phyloP scores from a whole-genome alignment of 2,329 filamentous ascomycete genomes.

The Anisogramma anomala region DNA sequence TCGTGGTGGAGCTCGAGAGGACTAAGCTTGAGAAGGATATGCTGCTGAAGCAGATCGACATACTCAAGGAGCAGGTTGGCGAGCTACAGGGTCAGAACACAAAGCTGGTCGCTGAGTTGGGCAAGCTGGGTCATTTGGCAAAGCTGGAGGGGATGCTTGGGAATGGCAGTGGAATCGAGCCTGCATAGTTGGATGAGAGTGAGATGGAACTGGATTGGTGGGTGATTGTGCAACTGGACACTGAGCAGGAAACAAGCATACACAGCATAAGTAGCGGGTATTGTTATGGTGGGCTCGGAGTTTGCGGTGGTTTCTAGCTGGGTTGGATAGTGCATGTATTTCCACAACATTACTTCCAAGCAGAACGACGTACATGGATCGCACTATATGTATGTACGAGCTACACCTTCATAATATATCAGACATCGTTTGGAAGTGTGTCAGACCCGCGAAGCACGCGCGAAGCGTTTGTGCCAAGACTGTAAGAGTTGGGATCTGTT shows the following conservation, averaged over 20 bases:
- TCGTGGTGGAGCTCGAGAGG: slow-evolving; percentile 42
- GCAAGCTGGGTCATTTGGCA: slow-evolving; percentile 25
- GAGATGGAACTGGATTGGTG: slow-evolving; percentile 2
- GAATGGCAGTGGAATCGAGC: neutral
- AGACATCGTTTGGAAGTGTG: too few species aligned
- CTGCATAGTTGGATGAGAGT: neutral
- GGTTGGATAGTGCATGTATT: neutral
- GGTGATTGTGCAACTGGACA: neutral
- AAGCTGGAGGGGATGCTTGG: neutral
- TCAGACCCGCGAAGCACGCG: too few species aligned
- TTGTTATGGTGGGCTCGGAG: neutral
- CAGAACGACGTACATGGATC: too few species aligned
- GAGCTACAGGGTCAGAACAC: slow-evolving; percentile 51
- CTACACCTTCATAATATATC: too few species aligned
- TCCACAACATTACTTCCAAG: too few species aligned
- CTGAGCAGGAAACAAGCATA: neutral
- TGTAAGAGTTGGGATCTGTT: too few species aligned
- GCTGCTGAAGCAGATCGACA: slow-evolving; percentile 39
- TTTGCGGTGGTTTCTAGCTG: neutral
- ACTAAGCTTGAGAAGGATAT: slow-evolving; percentile 39
- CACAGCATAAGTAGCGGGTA: neutral
- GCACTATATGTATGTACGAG: too few species aligned
- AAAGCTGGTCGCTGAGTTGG: slow-evolving; percentile 41
- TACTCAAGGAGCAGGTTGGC: slow-evolving; percentile 43
- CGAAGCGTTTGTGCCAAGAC: too few species aligned